Evolutionary conservation across 1,139 yeast species (phyloP).

Genomic region (Blastobotrys buckinghamii): DNA sequence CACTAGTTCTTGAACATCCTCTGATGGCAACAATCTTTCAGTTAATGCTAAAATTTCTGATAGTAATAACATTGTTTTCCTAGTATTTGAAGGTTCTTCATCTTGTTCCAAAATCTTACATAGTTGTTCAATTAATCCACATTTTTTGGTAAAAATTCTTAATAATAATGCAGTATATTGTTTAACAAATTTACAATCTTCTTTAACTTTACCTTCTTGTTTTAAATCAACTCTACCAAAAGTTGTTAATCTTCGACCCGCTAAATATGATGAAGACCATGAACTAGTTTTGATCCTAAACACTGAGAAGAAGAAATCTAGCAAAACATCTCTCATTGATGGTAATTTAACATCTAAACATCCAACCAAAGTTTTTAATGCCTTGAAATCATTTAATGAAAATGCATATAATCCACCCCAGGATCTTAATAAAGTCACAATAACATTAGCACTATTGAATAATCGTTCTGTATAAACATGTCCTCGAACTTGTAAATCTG

Average conservation of each 20-base stretch:
- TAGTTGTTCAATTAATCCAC: slow-evolving; percentile 51
- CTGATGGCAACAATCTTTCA: slow-evolving; percentile 47
- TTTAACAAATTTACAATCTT: slow-evolving; percentile 27
- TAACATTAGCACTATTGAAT: slow-evolving; percentile 55
- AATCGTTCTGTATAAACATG: slow-evolving; percentile 48
- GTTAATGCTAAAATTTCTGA: slow-evolving; percentile 58
- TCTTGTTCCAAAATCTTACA: slow-evolving; percentile 44
- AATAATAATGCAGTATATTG: slow-evolving; percentile 63
- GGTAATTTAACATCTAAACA: slow-evolving; percentile 57
- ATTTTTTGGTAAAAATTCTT: slow-evolving; percentile 43
- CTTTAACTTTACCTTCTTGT: slow-evolving; percentile 5
- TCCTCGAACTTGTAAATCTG: slow-evolving; percentile 46
- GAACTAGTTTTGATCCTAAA: slow-evolving; percentile 57
- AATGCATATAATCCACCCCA: slow-evolving; percentile 75
- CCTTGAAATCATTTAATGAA: slow-evolving; percentile 51
- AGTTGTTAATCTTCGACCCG: slow-evolving; percentile 32
- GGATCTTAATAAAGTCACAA: slow-evolving; percentile 57
- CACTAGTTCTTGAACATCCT: slow-evolving; percentile 26
- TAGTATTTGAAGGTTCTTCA: slow-evolving; percentile 40
- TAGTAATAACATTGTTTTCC: slow-evolving; percentile 58
- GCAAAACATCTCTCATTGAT: slow-evolving; percentile 52
- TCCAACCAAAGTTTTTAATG: slow-evolving; percentile 52
- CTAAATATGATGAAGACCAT: slow-evolving; percentile 43
- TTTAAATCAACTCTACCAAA: slow-evolving; percentile 25
- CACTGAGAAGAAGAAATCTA: slow-evolving; percentile 68